Conservation (phyloP, 2,329 filamentous ascomycete genomes). For the Seiridium cupressi region DNA sequence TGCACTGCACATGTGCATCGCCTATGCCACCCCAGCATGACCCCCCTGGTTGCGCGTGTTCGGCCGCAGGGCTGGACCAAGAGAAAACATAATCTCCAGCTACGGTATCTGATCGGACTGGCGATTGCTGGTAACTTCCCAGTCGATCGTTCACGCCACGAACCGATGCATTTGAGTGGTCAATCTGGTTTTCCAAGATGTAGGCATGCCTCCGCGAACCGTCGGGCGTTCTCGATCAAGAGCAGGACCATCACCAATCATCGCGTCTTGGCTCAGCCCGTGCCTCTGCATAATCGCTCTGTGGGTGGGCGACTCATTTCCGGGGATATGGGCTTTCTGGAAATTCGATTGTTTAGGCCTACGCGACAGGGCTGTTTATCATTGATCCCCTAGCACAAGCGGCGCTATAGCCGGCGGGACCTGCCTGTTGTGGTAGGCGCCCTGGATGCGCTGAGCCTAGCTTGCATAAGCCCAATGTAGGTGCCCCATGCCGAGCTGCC, state of each 20-base stretch:
- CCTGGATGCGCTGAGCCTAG: neutral
- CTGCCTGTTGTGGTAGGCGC: slow-evolving; percentile 1
- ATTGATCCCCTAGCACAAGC: neutral
- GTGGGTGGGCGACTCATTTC: neutral
- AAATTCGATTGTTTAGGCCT: neutral
- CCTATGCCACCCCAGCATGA: neutral
- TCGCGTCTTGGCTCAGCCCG: neutral
- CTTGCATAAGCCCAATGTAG: slow-evolving; percentile 1
- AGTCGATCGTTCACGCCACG: neutral
- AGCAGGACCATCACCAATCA: neutral
- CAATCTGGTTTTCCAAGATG: neutral
- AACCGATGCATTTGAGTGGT: neutral
- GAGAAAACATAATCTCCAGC: neutral
- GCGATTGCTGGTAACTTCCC: neutral
- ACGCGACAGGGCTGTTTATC: neutral
- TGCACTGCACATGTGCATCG: neutral
- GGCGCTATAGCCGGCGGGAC: neutral
- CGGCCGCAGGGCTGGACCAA: neutral
- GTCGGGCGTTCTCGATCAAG: neutral
- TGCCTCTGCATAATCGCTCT: neutral
- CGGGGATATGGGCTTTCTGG: neutral
- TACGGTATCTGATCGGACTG: neutral
- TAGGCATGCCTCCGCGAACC: slow-evolving; percentile 1
- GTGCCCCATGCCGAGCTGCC: neutral
- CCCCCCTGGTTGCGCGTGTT: neutral